Base-by-base conservation (phyloP, 768 basidiomycete species). In the Russula earlei region DNA sequence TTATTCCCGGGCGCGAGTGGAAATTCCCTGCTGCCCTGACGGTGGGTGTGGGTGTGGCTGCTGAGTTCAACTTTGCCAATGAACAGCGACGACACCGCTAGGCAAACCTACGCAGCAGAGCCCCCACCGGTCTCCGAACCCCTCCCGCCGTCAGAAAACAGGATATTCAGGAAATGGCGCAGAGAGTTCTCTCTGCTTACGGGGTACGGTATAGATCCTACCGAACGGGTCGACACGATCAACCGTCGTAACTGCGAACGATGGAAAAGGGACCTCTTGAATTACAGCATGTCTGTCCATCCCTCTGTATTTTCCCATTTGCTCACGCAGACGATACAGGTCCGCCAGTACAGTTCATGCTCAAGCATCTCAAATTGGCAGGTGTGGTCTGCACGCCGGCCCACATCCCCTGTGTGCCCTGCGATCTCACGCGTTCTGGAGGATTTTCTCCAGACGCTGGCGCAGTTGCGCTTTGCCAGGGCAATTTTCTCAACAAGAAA, bases 271-370 rank as follows among this genome's bases (percentile, higher is more conserved):
- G 72, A 77, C 20, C 65, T 82, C 33, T 68, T 77, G 66, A 66
- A 65, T 38, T 71, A 70, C 60, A 80, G 80, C 77, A 61, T 64
- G 78, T 72, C 58, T 14, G 17, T 24, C 12, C 29, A 40, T 12
- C 36, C 37, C 25, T 44, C 20, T 25, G 8, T 3, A 5, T 7
- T 12, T 37, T 47, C n/a, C 19, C 38, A 14, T 49, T 31, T 40
- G 22, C 54, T 61, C 25, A 56, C 53, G 3, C 29, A 3, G 25
- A 57, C 14, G 41, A 7, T 34, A 8, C 55, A 96, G 94, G 91
- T 66, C 92, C 93, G 11, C 73, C 82, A 3, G 80, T 97, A 1
- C 79, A 84, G 9, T 96, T 97, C 72, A 91, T 99, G 85, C 75
- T 93, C 36, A 85, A 91, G 65, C 93, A 96, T 64, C 78, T 97